Evolutionary conservation across 2,329 filamentous ascomycete genomes (phyloP).

Genomic region (Alternaria arbusti): DNA sequence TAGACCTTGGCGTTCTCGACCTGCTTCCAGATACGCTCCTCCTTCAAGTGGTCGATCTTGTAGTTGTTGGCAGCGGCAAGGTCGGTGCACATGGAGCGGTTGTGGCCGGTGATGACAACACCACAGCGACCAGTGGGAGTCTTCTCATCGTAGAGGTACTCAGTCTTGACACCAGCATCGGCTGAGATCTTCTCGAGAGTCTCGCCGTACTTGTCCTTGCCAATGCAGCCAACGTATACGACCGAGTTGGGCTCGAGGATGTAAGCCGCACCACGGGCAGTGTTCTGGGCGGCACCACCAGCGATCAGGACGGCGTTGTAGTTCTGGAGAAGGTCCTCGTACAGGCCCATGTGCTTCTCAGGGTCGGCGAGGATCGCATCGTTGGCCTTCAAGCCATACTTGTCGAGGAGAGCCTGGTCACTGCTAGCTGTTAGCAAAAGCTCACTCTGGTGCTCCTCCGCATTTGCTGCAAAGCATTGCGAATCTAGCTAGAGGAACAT

Average conservation of each 20-base stretch:
- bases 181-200: conserved; percentile 85
- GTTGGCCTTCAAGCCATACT: conserved; percentile 94
- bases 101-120: conserved; percentile 95
- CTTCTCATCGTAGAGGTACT: conserved; percentile 89
- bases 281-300: conserved; percentile 96
- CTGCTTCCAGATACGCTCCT: conserved; percentile 87
- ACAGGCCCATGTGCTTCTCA: conserved; percentile 85
- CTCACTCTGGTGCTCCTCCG: conserved; percentile 18
- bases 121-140: conserved; percentile 91
- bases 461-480: not conserved
- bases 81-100: conserved; percentile 93
- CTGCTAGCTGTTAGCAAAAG: conserved; percentile 56
- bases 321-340: conserved; percentile 92
- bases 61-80: conserved; percentile 97
- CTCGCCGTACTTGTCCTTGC: conserved; percentile 93
- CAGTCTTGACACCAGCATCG: conserved; percentile 86
- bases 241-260: conserved; percentile 88
- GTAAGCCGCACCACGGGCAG: conserved; percentile 93
- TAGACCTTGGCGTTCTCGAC: conserved; percentile 87
- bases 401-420: conserved; percentile 82
- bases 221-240: conserved; percentile 91
- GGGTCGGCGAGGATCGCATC: conserved; percentile 92
- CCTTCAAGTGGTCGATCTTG: conserved; percentile 90
- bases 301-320: conserved; percentile 93
- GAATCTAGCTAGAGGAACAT: not conserved